Evolutionary conservation across 23 red algal genomes (phyloP), one percentile per base, ranked within the genome.

Genomic region (Gracilaria gracilis): DNA sequence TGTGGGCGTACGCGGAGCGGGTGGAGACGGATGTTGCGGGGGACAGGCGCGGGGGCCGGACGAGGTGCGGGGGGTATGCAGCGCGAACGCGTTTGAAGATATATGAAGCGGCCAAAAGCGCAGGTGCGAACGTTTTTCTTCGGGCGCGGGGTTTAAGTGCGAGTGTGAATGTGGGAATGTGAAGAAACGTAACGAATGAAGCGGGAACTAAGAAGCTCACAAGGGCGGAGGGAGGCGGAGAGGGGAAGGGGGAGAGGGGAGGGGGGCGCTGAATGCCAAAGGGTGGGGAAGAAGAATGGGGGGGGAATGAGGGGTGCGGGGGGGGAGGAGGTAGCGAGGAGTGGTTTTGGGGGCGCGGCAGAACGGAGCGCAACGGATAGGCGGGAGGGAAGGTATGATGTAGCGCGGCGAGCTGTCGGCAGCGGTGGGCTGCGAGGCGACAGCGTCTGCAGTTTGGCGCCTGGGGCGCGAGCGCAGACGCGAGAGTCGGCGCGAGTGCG

Each of bases 301-400:
- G 15, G 77, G 77, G 77, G 15, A 42, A 42, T 40, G 51, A 55
- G 19, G 8, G 8, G 51, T 19, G 16, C 9, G 51, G 51, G 51
- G 16, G 17, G 51, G 51, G 11, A 55, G 51, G 19, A 19, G 51
- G 17, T 8, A 12, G 44, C 7, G 44, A 48, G 44, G 44, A 12
- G 12, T 8, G 44, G 44, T 48, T 48, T 48, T 48, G 5, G 44
- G 44, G 44, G 5, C 12, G 44, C 44, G 44, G 44, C 44, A n/a
- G 21, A 48, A 24, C 17, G 81, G 27, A 50, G 33, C 31, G 57
- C 81, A 70, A 61, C 42, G 81, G 57, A 61, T 50, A 70, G 57
- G 5, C 40, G 81, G 81, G 0, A 40, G 80, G 23, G 80, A 67
- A 64, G 58, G 61, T 64, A 49, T 33, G 58, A 9, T 83, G 72